phyloP scores from a whole-genome alignment of 1,284 basidiomycete species.

The Exsudoporus floridanus region DNA sequence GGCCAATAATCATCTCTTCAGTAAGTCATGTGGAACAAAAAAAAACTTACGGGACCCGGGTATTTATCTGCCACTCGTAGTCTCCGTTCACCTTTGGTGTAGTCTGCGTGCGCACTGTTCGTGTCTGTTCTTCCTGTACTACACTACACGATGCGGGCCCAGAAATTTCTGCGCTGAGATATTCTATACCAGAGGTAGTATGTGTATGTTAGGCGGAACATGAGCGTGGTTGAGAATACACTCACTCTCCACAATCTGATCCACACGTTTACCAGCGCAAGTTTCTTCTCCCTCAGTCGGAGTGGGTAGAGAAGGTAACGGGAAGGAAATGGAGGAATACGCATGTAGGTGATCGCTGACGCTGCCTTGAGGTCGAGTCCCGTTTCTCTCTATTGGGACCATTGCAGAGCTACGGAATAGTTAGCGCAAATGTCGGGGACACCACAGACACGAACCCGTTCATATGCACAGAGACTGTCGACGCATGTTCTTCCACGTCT shows the following conservation, averaged over 20 bases:
- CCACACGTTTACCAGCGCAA: background rate
- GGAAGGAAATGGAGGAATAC: background rate
- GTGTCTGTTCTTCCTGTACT: background rate
- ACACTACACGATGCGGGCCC: background rate
- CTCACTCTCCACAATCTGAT: constrained; percentile 2
- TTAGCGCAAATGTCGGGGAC: background rate
- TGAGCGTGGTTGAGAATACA: background rate
- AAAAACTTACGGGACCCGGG: constrained; percentile 5
- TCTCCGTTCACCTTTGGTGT: background rate
- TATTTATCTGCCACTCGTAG: background rate
- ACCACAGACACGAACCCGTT: constrained; percentile 1
- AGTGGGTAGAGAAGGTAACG: background rate
- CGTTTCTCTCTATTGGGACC: background rate
- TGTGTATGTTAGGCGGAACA: background rate
- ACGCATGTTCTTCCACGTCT: background rate
- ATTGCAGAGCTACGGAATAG: background rate
- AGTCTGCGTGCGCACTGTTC: background rate
- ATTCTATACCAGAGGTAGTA: background rate
- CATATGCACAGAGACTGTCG: background rate
- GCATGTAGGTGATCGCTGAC: background rate
- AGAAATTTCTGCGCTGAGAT: background rate
- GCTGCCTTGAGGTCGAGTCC: no score
- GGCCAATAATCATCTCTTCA: background rate
- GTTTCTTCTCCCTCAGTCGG: background rate
- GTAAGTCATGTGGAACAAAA: background rate